Conservation (phyloP, 371 early-diverging fungal species). For the Apophysomyces elegans region DNA sequence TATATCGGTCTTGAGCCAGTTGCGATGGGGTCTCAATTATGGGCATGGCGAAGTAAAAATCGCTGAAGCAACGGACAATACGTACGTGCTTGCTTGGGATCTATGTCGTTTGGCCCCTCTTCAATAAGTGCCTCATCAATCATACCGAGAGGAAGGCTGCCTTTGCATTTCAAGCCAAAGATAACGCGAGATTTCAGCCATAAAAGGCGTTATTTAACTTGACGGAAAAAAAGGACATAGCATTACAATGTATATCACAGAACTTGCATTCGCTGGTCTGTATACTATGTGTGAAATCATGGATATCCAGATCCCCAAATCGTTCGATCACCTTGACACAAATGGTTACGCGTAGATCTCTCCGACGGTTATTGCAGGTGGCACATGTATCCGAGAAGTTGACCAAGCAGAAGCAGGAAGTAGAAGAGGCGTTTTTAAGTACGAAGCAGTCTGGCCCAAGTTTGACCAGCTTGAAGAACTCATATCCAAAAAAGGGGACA, state of each 20-base stretch:
- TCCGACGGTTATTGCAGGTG: slow-evolving; percentile 2
- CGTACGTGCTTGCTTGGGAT: slow-evolving; percentile 18
- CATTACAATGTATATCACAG: slow-evolving; percentile 1
- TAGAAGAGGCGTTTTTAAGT: not conserved
- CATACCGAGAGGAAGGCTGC: slow-evolving; percentile 2
- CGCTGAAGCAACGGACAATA: slow-evolving; percentile 19
- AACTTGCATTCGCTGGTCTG: slow-evolving; percentile 3
- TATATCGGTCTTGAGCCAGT: slow-evolving; percentile 18
- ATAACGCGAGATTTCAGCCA: slow-evolving; percentile 1
- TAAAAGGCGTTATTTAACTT: not conserved
- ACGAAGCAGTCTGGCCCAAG: not conserved
- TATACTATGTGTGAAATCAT: not conserved
- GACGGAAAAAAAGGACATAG: slow-evolving; percentile 5
- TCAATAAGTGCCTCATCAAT: slow-evolving; percentile 13
- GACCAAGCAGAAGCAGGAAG: not conserved
- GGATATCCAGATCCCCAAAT: not conserved
- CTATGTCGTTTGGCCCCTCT: slow-evolving; percentile 16
- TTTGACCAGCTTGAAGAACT: slow-evolving; percentile 6
- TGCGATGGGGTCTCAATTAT: slow-evolving; percentile 12
- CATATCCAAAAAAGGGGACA: not conserved
- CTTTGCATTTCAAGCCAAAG: slow-evolving; percentile 15
- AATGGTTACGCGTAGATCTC: slow-evolving; percentile 6
- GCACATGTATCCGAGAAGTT: slow-evolving; percentile 10
- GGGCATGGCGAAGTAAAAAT: slow-evolving; percentile 22
- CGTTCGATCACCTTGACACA: not conserved